Conservation (phyloP, 1,284 basidiomycete species). For the Lentinula novae-zelandiae region DNA sequence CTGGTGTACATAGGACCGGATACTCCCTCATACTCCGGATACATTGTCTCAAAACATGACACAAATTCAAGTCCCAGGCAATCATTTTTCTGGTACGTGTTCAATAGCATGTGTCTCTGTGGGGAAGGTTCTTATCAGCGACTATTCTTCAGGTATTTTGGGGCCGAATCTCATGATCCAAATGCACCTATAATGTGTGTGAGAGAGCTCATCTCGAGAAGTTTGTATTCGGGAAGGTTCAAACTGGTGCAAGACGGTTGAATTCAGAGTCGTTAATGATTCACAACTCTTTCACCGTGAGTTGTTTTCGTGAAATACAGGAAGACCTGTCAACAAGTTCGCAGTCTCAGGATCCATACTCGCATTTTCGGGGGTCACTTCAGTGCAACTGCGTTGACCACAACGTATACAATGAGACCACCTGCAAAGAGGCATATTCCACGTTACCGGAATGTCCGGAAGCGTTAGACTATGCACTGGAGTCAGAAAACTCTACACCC, state of each 20-base stretch:
- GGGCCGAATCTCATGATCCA: conserved; percentile 23
- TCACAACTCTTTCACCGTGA: conserved; percentile 28
- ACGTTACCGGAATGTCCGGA: conserved; percentile 26
- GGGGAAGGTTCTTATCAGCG: background rate
- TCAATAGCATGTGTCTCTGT: background rate
- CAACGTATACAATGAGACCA: conserved; percentile 26
- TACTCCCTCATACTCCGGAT: conserved; percentile 23
- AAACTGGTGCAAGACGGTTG: conserved; percentile 17
- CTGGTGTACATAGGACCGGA: background rate
- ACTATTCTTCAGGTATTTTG: conserved; percentile 25
- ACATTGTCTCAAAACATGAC: conserved; percentile 28
- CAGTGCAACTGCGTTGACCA: conserved; percentile 24
- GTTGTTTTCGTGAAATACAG: conserved; percentile 1
- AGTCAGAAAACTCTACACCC: conserved; percentile 13
- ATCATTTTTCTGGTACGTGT: conserved; percentile 28
- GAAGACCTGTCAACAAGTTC: background rate
- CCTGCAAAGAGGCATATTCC: conserved; percentile 22
- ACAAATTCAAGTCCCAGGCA: conserved; percentile 21
- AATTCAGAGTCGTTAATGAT: conserved; percentile 31
- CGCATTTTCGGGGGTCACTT: conserved; percentile 26
- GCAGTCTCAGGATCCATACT: conserved; percentile 21
- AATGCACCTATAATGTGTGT: conserved; percentile 27
- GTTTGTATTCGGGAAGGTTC: conserved; percentile 10
- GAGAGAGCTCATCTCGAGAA: background rate
- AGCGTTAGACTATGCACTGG: conserved; percentile 22